Base-by-base conservation (phyloP, 2,329 filamentous ascomycete species). In the Fusarium sp. region DNA sequence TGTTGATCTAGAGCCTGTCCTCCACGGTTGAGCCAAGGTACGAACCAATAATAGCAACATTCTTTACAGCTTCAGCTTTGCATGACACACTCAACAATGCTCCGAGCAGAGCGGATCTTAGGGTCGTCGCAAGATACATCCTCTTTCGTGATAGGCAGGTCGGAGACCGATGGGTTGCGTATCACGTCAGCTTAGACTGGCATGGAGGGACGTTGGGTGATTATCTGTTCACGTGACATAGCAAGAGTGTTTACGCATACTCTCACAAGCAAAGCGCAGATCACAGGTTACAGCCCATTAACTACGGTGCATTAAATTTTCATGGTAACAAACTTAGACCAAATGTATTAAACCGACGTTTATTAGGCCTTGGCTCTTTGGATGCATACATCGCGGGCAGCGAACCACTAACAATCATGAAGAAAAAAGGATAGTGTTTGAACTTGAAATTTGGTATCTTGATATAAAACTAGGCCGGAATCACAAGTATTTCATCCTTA, bases 31-130 rank as follows among this genome's bases (percentile, higher is more conserved):
- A 58, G 34, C 24, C 34, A 25, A 59, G 30, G 30, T 52, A 77
- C 79, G 64, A 58, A 81, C 79, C 79, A 42, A 81, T 80, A 20
- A 81, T 79, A 29, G 79, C 79, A 49, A 81, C 74, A 57, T 80
- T 81, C 63, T 75, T 78, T 22, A 78, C 72, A 44, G 76, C 59
- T 15, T 60, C 42, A 30, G 58, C 49, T 27, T 29, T 49, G 43
- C 44, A 59, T 15, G 70, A 53, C 30, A 51, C 63, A 47, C 47
- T 57, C 34, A 66, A 66, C n/a, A 73, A 51, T 20, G 64, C 51
- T 40, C 62, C 68, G 14, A 76, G 57, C 22, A 73, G 62, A 20
- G 72, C 66, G n/a, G 76, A 49, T 22, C 38, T 50, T n/a, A 64
- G 40, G 16, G 54, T 49, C 56, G 60, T 64, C n/a, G 59, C 45